Evolutionary conservation across 2,329 filamentous ascomycete species (phyloP).

Genomic region (Alternaria arbusti): DNA sequence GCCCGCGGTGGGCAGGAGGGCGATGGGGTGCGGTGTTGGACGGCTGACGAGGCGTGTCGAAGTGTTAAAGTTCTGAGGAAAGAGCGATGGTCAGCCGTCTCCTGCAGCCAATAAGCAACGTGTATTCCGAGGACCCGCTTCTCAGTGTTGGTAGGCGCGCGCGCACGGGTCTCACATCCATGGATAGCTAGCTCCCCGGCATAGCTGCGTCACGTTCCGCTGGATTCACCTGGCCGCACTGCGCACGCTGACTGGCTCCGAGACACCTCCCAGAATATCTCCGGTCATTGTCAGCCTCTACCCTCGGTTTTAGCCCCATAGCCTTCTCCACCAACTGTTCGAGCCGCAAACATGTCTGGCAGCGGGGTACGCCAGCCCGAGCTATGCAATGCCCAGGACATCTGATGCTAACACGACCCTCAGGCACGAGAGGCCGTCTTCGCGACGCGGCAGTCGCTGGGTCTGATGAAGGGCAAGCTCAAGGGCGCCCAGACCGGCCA

Average conservation of each 20-base stretch:
- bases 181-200: conserved; percentile 13
- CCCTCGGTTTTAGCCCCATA: background rate
- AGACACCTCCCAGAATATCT: conserved; percentile 2
- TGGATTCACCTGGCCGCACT: conserved; percentile 7
- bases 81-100: conserved; percentile 18
- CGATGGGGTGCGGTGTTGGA: conserved; percentile 25
- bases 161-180: background rate
- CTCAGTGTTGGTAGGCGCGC: conserved; percentile 22
- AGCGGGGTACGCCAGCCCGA: conserved; percentile 53
- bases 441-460: conserved; percentile 94
- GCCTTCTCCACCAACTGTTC: conserved; percentile 5
- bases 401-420: conserved; percentile 28
- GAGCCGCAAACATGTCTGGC: conserved; percentile 58
- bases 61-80: conserved; percentile 25
- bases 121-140: conserved; percentile 9
- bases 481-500: conserved; percentile 82
- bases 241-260: conserved; percentile 9
- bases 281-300: conserved; percentile 7
- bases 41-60: conserved; percentile 33
- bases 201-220: conserved; percentile 27
- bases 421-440: conserved; percentile 97
- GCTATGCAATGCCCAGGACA: conserved; percentile 22
- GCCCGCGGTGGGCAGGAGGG: conserved; percentile 40
- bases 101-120: conserved; percentile 13
- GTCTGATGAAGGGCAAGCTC: conserved; percentile 96